Evolutionary conservation across 345 rosid genomes (phyloP).

Genomic region (Salix suchowensis): DNA sequence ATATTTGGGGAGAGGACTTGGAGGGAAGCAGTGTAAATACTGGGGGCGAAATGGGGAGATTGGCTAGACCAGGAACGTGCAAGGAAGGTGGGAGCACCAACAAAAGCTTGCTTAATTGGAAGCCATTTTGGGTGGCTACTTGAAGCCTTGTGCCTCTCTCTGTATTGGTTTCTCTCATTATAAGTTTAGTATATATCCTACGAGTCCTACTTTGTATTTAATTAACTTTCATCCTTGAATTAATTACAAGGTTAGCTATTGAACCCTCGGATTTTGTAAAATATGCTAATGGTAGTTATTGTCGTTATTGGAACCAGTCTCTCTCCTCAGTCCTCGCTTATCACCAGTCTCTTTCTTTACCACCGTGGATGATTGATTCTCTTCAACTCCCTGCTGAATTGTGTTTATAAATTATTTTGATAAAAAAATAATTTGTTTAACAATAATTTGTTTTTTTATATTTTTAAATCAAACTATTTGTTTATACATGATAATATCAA

Average conservation of each 20-base stretch:
- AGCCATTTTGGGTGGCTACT: slow-evolving; percentile 18
- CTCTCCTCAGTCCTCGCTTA: too few relatives aligned
- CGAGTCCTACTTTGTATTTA: too few relatives aligned
- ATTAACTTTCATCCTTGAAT: neutral
- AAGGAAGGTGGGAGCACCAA: slow-evolving; percentile 14
- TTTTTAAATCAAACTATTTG: too few relatives aligned
- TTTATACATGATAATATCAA: too few relatives aligned
- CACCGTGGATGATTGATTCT: neutral
- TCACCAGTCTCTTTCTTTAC: neutral
- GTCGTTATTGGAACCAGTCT: slow-evolving; percentile 10
- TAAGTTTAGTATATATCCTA: neutral
- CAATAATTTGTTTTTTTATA: too few relatives aligned
- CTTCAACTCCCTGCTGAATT: too few relatives aligned
- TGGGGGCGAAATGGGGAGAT: slow-evolving; percentile 9
- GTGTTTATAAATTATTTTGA: too few relatives aligned
- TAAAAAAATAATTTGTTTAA: too few relatives aligned
- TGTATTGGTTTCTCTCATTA: neutral
- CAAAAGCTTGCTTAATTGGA: slow-evolving; percentile 6
- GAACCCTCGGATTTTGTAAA: neutral
- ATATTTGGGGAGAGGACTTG: neutral
- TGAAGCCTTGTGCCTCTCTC: neutral
- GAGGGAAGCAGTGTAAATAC: neutral
- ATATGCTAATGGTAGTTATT: slow-evolving; percentile 19
- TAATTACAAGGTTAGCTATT: neutral
- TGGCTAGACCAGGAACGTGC: slow-evolving; percentile 8